A percentile compares a stretch with the other conserved stretches of the same genome.
Conservation (phyloP, 257 asterid species). For the Fraxinus cuspidata region DNA sequence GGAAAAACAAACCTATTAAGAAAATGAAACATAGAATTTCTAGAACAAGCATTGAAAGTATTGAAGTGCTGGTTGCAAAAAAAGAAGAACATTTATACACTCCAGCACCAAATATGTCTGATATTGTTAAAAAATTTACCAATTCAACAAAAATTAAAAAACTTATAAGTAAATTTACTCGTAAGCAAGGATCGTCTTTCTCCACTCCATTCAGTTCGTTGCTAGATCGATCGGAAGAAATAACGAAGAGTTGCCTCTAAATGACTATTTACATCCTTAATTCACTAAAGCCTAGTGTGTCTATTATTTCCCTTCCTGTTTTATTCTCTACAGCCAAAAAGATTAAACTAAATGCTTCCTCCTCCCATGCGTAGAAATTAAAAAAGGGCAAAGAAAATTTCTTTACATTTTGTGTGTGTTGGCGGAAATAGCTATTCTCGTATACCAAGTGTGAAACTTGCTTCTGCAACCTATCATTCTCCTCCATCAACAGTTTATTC, state of each 20-base stretch:
- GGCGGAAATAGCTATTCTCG: slow-evolving; percentile 89
- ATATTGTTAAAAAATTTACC: not conserved
- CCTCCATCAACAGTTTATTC: slow-evolving; percentile 99
- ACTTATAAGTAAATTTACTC: not conserved
- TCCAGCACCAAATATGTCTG: not conserved
- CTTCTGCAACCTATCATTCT: slow-evolving; percentile 93
- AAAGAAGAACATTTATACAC: not conserved
- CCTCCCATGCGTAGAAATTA: not conserved
- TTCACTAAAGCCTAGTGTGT: too few species aligned
- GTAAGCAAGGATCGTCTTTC: not conserved
- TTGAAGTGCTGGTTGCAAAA: not conserved
- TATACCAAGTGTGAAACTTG: slow-evolving; percentile 93
- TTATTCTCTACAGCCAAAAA: too few species aligned
- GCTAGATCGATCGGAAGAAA: not conserved
- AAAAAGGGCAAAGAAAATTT: not conserved
- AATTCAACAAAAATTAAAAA: not conserved
- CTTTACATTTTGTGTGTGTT: slow-evolving; percentile 68
- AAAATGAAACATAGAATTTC: not conserved
- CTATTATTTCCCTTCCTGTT: too few species aligned
- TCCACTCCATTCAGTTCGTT: not conserved
- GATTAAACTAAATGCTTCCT: not conserved
- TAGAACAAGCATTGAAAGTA: not conserved
- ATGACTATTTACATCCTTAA: not conserved
- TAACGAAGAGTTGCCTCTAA: not conserved
- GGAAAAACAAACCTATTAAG: not conserved